Percentiles rank a stretch among this genome's conserved stretches.
These are phyloP conservation scores for Corymbia calophylla DNA, from an alignment of 441 rosid species.

Conservation along the genomic window DNA sequence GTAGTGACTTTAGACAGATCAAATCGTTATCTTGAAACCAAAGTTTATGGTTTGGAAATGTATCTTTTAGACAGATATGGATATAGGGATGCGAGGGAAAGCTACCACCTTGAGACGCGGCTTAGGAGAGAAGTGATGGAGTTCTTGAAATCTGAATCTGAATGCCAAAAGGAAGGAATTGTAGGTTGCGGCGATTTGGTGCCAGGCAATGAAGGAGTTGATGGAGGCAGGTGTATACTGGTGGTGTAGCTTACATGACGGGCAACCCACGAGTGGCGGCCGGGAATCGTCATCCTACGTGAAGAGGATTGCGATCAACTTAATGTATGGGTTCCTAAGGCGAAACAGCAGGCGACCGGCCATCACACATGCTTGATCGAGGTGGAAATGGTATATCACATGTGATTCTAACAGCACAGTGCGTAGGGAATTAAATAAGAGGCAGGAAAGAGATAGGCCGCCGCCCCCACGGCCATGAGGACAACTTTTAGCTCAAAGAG, in stretches of 20 bases:
- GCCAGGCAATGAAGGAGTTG: not conserved
- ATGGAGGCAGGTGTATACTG: not conserved
- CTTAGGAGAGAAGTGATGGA: not conserved
- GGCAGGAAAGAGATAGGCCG: not conserved
- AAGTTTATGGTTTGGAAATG: not conserved
- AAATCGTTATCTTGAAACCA: not conserved
- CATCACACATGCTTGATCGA: not conserved
- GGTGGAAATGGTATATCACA: not conserved
- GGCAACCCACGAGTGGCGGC: not conserved
- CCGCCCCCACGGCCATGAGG: not conserved
- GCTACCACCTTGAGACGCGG: not conserved
- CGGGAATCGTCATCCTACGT: not conserved
- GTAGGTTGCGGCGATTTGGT: accelerated
- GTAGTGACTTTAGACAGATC: not conserved
- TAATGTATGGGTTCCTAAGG: not conserved
- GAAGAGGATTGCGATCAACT: not conserved
- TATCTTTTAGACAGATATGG: conserved; percentile 4
- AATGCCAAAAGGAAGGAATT: not conserved
- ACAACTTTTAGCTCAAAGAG: too few relatives aligned
- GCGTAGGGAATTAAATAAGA: not conserved
- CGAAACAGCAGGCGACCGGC: not conserved
- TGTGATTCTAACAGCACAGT: not conserved
- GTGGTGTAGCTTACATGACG: not conserved
- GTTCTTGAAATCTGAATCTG: not conserved
- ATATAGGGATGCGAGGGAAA: not conserved